phyloP scores from a whole-genome alignment of 345 rosid species.

The Physaria fendleri region DNA sequence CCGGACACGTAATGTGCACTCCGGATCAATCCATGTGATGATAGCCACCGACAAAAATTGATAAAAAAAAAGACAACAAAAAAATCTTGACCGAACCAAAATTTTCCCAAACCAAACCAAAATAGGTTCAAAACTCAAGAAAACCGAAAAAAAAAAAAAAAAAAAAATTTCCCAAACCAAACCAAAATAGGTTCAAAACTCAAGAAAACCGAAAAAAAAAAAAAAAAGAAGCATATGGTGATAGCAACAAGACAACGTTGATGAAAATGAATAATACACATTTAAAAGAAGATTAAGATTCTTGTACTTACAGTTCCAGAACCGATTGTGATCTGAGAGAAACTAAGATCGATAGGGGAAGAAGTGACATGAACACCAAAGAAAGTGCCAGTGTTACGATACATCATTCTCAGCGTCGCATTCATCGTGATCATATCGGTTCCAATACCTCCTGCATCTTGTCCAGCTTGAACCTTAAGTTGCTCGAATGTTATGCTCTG shows the following conservation, averaged over 20 bases:
- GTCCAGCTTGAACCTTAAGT: slow-evolving; percentile 83
- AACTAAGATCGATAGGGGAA: slow-evolving; percentile 63
- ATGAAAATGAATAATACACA: not conserved
- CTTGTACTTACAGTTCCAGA: slow-evolving; percentile 62
- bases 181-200: not conserved
- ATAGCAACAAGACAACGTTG: slow-evolving; percentile 6
- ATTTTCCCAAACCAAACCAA: not conserved
- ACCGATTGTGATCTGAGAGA: slow-evolving; percentile 57
- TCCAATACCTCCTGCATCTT: slow-evolving; percentile 74
- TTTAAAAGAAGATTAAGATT: not conserved
- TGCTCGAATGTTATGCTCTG: slow-evolving; percentile 79
- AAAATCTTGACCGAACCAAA: not conserved
- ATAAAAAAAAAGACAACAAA: slow-evolving; percentile 3
- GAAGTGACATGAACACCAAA: slow-evolving; percentile 88
- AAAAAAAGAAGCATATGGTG: not conserved
- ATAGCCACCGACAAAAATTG: slow-evolving; percentile 20
- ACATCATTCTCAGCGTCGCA: slow-evolving; percentile 65
- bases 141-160: not conserved
- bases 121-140: not conserved
- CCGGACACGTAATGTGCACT: not conserved
- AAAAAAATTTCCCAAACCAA: too few species aligned
- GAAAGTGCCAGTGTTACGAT: slow-evolving; percentile 84
- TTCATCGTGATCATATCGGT: slow-evolving; percentile 89
- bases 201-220: not conserved
- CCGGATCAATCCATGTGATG: slow-evolving; percentile 18